Evolutionary conservation across 495 filamentous ascomycete species (phyloP).

Genomic region (Aspergillus bertholletiae): DNA sequence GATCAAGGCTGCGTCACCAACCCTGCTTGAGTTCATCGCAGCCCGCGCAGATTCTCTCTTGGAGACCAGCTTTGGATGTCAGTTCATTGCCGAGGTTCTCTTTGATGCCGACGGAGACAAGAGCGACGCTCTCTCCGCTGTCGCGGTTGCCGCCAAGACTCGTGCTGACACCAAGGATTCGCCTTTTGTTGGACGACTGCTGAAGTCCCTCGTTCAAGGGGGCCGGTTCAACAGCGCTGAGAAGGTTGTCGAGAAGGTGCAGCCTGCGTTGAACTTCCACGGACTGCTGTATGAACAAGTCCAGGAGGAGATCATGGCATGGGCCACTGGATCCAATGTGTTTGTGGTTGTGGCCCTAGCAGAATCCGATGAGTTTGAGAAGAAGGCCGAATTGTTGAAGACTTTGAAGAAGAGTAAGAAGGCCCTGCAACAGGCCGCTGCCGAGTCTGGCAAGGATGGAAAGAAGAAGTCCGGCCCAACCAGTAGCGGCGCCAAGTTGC

Average conservation of each 20-base stretch:
- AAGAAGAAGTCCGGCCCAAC: conserved; percentile 39
- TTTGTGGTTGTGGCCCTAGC: conserved; percentile 79
- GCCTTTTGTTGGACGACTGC: conserved; percentile 73
- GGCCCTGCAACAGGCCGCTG: conserved; percentile 48
- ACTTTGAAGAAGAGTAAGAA: conserved; percentile 56
- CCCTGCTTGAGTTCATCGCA: conserved; percentile 68
- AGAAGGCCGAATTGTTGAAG: conserved; percentile 60
- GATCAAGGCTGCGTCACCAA: conserved; percentile 45
- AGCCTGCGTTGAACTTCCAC: conserved; percentile 80
- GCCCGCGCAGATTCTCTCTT: conserved; percentile 63
- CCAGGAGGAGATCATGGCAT: conserved; percentile 68
- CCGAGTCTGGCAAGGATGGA: conserved; percentile 30
- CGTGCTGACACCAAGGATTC: conserved; percentile 55
- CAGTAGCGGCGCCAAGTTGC: conserved; percentile 41
- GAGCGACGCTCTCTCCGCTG: conserved; percentile 59
- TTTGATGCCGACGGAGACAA: conserved; percentile 75
- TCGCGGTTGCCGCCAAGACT: conserved; percentile 66
- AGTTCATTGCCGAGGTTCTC: conserved; percentile 79
- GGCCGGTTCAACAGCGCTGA: conserved; percentile 72
- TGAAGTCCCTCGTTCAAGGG: conserved; percentile 83
- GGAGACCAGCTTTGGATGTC: conserved; percentile 75
- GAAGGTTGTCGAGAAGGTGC: conserved; percentile 63
- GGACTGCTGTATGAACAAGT: conserved; percentile 73
- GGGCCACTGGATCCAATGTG: conserved; percentile 78
- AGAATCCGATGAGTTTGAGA: conserved; percentile 73